Evolutionary conservation across 768 basidiomycete species (phyloP), one percentile per base, ranked within the genome.

Genomic region (Serendipita sp.): DNA sequence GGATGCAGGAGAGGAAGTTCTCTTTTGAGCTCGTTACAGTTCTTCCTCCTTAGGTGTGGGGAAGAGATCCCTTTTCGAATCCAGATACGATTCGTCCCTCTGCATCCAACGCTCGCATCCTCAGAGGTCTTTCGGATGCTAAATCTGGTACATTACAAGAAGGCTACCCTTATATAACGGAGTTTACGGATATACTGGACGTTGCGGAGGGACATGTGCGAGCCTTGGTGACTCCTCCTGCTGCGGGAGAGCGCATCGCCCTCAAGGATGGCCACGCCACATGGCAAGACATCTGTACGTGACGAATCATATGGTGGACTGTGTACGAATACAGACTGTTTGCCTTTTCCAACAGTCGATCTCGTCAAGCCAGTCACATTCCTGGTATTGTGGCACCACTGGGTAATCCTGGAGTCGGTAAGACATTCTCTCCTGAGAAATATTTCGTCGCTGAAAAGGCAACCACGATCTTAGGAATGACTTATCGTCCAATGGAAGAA

Each of bases 241-340:
- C 83, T 0, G 78, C 77, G 2, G 80, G 80, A 1, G 75, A 86
- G 62, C 74, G 86, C 38, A 77, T 86, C 67, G 20, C 30, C 28
- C 17, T 58, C 17, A 58, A 11, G 22, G 30, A 24, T 58, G 22
- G 53, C 31, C 17, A n/a, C 22, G 53, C n/a, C 28, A 58, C 7
- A 9, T 58, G 53, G 53, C 53, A 58, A 31, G 53, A 58, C 17
- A n/a, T 31, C 9, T 31, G 53, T 58, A 26, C 17, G 53, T 33
- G 28, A 1, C 9, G 1, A 11, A 4, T 28, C 45, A 22, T 17
- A 28, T 22, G 28, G 28, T n/a, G 17, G 4, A 17, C 11, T 33
- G 22, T 33, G 53, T 58, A 11, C 53, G 53, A 28, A 26, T 22
- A 2, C 30, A 11, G 31, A 58, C 30, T 22, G 20, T 58, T 22